These are phyloP conservation scores for Lolium rigidum DNA, from an alignment of 176 grass and related monocot species.

Conservation along the genomic window DNA sequence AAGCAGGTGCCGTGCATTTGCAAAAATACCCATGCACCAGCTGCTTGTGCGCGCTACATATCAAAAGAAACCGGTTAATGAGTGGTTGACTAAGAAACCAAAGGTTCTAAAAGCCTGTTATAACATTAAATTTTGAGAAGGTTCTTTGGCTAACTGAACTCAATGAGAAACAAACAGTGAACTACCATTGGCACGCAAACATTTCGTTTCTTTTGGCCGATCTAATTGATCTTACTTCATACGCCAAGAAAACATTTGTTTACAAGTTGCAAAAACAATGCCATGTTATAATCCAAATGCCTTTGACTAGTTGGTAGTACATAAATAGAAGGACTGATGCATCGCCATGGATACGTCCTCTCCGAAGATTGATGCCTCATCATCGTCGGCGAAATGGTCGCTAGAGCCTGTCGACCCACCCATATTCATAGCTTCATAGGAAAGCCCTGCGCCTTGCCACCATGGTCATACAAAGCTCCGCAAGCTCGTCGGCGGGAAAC, in stretches of 20 bases:
- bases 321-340: constrained; percentile 1
- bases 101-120: too few relatives aligned
- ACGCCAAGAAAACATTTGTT: not conserved
- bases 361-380: too few relatives aligned
- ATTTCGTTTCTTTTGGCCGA: not conserved
- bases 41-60: too few relatives aligned
- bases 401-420: too few relatives aligned
- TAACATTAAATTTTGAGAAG: not conserved
- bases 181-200: constrained; percentile 1
- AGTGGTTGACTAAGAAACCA: constrained; percentile 5
- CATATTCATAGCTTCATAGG: too few relatives aligned
- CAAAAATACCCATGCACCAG: constrained; percentile 41
- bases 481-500: too few relatives aligned
- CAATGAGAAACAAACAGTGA: constrained; percentile 10
- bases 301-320: not conserved
- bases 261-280: not conserved
- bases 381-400: too few relatives aligned
- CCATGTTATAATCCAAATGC: not conserved
- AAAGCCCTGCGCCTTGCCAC: too few relatives aligned
- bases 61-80: too few relatives aligned
- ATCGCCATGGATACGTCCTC: too few relatives aligned
- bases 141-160: not conserved
- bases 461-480: too few relatives aligned
- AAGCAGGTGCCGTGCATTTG: constrained; percentile 48
- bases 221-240: not conserved